Base-by-base conservation (phyloP, 2,329 filamentous ascomycete species). In the Lizonia empirigonia region DNA sequence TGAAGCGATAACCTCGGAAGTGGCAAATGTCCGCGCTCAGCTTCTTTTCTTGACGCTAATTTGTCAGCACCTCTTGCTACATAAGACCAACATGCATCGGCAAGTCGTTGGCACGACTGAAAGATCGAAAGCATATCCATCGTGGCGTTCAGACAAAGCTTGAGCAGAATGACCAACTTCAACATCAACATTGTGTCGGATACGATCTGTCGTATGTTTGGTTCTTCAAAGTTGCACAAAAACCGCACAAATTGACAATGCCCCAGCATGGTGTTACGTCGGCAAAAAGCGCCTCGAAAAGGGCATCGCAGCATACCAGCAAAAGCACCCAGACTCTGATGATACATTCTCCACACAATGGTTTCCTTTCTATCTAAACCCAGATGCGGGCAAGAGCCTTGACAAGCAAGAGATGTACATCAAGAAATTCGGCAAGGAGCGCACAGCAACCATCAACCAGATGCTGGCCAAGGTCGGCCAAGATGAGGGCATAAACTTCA, bases 341-440 rank as follows among this genome's bases (percentile, higher is more conserved):
- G 88, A 93, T 74, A 89, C 81, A 16, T 92, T 95, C 76, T 81
- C 79, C 37, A 84, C 89, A 12, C 82, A 80, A 54, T 96, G 90
- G 89, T 80, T 83, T 54, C 88, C 91, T 1, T 96, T 89, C 76
- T 92, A 93, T 71, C 82, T 96, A 44, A 86, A 92, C 65, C 88
- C 89, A 0, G 78, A 78, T 37, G 77, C 83, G 1, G 81, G 87
- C 0, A 76, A 77, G 36, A 78, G 79, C 61, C 68, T 78, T 50
- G 77, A 81, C 62, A 85, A 85, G 65, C 69, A 79, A 67, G 74
- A 76, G 51, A 80, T 80, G 68, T 91, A 85, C 72, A 75, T 82
- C 29, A 66, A 77, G 39, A 87, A 86, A 47, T 85, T 94, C 63
- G 84, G 84, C 7, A 80, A 83, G 5, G 81, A 86, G 19, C 82